Base-by-base conservation (phyloP, 2,329 filamentous ascomycete genomes). In the Paecilomyces sp. region DNA sequence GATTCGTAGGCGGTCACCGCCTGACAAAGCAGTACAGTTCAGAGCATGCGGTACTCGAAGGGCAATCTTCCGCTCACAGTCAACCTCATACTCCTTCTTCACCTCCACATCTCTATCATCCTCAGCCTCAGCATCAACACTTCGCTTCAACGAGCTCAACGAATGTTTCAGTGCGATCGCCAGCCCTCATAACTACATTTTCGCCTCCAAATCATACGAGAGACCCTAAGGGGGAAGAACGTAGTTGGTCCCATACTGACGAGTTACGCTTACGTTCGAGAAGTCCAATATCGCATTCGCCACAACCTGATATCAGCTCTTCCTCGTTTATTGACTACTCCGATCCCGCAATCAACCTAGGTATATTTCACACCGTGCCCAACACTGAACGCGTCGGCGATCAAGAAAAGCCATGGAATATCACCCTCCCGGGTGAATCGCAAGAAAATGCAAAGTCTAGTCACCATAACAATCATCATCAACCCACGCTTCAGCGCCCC, bases 201-300 rank as follows among this genome's bases (percentile, higher is more conserved):
- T 63, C 62, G 25, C 51, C 51, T 53, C n/a, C 51, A 24, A 15
- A 30, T 53, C 24, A 7, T 8, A 22, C 25, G 12, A 25, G 28
- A 30, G 51, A 53, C 2, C 4, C 11, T 25, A 25, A 22, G 3
- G 18, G 4, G 6, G n/a, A 25, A 15, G 24, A 53, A 24, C 64
- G 65, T 41, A 64, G 64, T 25, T 67, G 66, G 34, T 63, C 60
- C 7, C 72, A 74, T 61, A 68, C 72, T 6, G 63, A 70, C 54
- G 66, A 74, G 30, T 64, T 76, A 4, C 71, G 74, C 55, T 64
- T 74, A 57, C 71, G 73, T 25, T 75, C 73, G 18, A 71, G 74
- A 30, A 74, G 71, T 57, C 74, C 74, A 6, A 68, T 65, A 25
- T 58, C 68, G 9, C 66, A 68, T 8, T 68, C 68, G 18, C 66